Base-by-base conservation (phyloP, 2,329 filamentous ascomycete species). In the Hysterium pulicare region DNA sequence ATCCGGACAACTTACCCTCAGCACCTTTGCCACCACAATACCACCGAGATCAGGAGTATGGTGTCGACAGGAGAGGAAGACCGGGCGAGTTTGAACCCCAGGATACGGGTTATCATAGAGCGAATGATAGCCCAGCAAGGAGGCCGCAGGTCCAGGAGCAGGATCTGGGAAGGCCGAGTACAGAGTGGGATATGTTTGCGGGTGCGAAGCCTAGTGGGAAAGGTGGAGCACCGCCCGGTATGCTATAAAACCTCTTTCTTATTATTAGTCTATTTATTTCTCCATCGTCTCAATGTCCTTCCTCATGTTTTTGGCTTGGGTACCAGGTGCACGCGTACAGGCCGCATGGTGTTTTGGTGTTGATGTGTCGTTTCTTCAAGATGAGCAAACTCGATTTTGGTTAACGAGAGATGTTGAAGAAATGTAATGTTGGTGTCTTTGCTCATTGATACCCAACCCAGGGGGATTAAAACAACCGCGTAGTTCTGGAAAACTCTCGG, bases 11-110 rank as follows among this genome's bases (percentile, higher is more conserved):
- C 35, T 54, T 56, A 33, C 53, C 54, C 35, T 30, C 50, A 41
- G 54, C 50, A 39, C 49, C 57, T 36, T 47, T 43, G 8, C 55
- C 57, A 19, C 31, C 31, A 11, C 17, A 11, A 16, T 33, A 33
- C 17, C n/a, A n/a, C n/a, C n/a, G n/a, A n/a, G 51, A 48, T 42
- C 50, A 58, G 54, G 51, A 54, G 54, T 53, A 59, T 53, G 48
- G 49, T 42, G 39, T 58, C 9, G 39, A 48, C 3, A 17, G 39
- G 13, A 41, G 39, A 3, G 28, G 45, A 32, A 41, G 46, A 40
- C 44, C 47, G 20, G 36, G 46, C 46, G 22, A 33, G 46, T 56
- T 57, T 24, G 55, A 56, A 26, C 42, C 47, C 9, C 51, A 57
- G 33, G 49, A 56, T 26, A 53, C 51, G 13, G 40, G 48, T 4